These are phyloP conservation scores for Talaromyces piceae DNA, from an alignment of 2,329 filamentous ascomycete species.

Conservation along the genomic window DNA sequence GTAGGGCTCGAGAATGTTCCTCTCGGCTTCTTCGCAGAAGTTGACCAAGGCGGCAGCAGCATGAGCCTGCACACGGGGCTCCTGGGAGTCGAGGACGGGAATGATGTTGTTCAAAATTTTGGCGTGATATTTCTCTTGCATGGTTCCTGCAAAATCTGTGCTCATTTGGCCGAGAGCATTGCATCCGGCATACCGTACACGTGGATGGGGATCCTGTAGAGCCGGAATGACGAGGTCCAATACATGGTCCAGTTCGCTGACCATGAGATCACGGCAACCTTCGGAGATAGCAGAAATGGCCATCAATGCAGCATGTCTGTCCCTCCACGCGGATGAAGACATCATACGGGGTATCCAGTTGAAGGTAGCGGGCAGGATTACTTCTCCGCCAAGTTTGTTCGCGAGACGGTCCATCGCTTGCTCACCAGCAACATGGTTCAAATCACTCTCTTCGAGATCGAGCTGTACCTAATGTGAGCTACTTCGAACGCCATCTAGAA, in stretches of 20 bases:
- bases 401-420: constrained; percentile 97
- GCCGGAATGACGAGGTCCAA: constrained; percentile 91
- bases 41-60: constrained; percentile 97
- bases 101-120: constrained; percentile 84
- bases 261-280: constrained; percentile 91
- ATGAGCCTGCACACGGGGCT: constrained; percentile 92
- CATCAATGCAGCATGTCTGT: constrained; percentile 95
- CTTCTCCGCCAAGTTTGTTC: constrained; percentile 91
- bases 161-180: constrained; percentile 99
- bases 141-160: constrained; percentile 94
- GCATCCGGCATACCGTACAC: constrained; percentile 94
- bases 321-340: constrained; percentile 87
- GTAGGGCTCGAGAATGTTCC: constrained; percentile 83
- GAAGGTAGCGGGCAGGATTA: constrained; percentile 89
- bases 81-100: constrained; percentile 79
- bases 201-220: constrained; percentile 79
- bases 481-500: constrained; percentile 12
- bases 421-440: constrained; percentile 95
- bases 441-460: constrained; percentile 90
- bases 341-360: constrained; percentile 98
- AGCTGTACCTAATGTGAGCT: constrained; percentile 47
- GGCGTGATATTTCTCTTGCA: constrained; percentile 94
- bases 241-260: constrained; percentile 87
- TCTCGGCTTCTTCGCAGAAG: constrained; percentile 97
- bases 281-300: constrained; percentile 98